A percentile compares a stretch with the other conserved stretches of the same genome.
Conservation (phyloP, 352 stramenopile genomes). For the Lagenidium giganteum region DNA sequence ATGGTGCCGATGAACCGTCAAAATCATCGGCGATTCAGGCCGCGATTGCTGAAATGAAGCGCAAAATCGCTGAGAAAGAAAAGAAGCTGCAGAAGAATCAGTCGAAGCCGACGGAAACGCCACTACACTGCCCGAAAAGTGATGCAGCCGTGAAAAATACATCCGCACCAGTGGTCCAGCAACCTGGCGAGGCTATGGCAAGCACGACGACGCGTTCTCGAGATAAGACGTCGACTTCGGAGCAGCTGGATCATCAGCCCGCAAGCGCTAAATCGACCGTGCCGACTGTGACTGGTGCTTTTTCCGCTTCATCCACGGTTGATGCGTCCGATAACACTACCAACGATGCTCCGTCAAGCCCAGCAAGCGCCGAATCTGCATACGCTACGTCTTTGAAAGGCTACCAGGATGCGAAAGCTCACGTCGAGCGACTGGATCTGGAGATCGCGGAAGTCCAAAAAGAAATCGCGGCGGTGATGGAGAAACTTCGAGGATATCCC, state of each 20-base stretch:
- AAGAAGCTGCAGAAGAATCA: constrained; percentile 1
- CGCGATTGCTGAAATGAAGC: constrained; percentile 24
- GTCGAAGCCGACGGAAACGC: not conserved
- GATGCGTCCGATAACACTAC: no score
- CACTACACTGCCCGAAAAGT: constrained; percentile 7
- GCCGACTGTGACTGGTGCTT: no score
- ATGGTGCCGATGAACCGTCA: no score
- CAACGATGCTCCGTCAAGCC: no score
- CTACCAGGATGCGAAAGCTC: constrained; percentile 11
- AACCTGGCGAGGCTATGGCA: not conserved
- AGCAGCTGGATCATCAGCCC: not conserved
- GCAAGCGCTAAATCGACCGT: constrained; percentile 4
- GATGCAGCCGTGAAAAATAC: not conserved
- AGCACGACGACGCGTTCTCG: not conserved
- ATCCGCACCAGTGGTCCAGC: constrained; percentile 1
- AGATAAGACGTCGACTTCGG: not conserved
- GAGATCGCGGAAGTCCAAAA: constrained; percentile 16
- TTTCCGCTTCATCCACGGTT: no score
- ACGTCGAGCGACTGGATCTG: constrained; percentile 16
- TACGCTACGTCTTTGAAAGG: constrained; percentile 1
- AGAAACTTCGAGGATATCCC: not conserved
- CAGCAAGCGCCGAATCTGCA: no score
- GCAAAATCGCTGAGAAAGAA: constrained; percentile 21
- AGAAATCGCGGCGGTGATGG: constrained; percentile 4
- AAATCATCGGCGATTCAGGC: constrained; percentile 5